Conservation (phyloP, 345 rosid species). For the Boechera retrofracta region DNA sequence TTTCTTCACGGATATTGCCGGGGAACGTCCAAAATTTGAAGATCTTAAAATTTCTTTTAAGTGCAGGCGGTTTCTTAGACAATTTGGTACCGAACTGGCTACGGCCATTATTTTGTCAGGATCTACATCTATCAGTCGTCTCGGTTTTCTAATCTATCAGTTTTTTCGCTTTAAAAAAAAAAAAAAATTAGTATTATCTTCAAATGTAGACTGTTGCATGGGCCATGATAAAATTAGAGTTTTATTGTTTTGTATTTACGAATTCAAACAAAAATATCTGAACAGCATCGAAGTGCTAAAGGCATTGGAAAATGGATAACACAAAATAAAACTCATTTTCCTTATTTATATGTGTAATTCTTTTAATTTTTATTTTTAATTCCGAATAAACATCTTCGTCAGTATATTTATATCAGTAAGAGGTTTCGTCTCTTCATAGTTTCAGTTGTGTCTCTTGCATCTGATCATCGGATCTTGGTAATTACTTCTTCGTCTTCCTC, state of each 20-base stretch:
- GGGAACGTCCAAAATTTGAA: no score
- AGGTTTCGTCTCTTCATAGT: slow-evolving; percentile 35
- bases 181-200: not conserved
- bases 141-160: no score
- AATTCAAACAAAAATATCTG: slow-evolving; percentile 4
- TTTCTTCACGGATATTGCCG: no score
- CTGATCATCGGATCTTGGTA: slow-evolving; percentile 43
- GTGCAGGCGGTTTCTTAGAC: no score
- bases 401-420: slow-evolving; percentile 19
- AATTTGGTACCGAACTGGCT: no score
- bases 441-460: slow-evolving; percentile 5
- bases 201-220: not conserved
- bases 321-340: not conserved
- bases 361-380: not conserved
- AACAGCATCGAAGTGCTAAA: slow-evolving; percentile 32
- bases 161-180: no score
- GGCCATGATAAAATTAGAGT: not conserved
- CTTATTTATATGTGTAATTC: not conserved
- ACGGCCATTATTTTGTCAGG: no score
- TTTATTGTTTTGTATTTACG: not conserved
- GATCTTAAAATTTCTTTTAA: no score
- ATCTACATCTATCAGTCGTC: no score
- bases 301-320: slow-evolving; percentile 8
- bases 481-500: slow-evolving; percentile 27
- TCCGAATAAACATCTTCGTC: not conserved